Conservation (phyloP, 805 yeast genomes). For the Ogataea populi-albae region DNA sequence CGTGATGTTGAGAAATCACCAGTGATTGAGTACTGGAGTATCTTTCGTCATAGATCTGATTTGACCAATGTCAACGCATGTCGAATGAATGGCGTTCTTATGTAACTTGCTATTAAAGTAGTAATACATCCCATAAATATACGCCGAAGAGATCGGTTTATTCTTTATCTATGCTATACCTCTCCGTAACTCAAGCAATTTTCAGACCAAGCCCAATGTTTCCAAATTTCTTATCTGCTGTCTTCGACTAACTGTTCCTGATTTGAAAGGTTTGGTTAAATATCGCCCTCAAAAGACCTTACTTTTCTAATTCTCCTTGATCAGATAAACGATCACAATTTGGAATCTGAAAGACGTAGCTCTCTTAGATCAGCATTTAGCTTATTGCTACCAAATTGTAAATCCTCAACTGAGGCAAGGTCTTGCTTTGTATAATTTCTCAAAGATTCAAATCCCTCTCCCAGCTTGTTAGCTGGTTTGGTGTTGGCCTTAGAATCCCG, state of each 20-base stretch:
- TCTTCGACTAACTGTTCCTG: slow-evolving; percentile 1
- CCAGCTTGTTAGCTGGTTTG: slow-evolving; percentile 24
- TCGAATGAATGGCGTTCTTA: too few species aligned
- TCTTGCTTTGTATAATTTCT: slow-evolving; percentile 12
- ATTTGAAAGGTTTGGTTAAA: neutral
- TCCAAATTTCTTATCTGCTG: slow-evolving; percentile 1
- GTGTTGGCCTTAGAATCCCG: slow-evolving; percentile 22
- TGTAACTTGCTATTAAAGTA: too few species aligned
- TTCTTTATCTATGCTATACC: too few species aligned
- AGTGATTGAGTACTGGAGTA: too few species aligned
- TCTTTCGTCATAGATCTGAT: too few species aligned
- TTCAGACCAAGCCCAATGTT: too few species aligned
- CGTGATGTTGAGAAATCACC: too few species aligned
- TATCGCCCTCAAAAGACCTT: neutral
- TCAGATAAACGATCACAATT: slow-evolving; percentile 1
- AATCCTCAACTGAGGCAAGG: slow-evolving; percentile 11
- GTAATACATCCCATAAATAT: too few species aligned
- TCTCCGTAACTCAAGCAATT: too few species aligned
- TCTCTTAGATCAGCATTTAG: slow-evolving; percentile 1
- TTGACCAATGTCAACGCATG: too few species aligned
- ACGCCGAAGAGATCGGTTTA: too few species aligned
- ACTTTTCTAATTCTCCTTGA: neutral
- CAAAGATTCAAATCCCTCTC: slow-evolving; percentile 14
- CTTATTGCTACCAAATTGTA: slow-evolving; percentile 1
- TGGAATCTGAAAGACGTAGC: neutral